Base-by-base conservation (phyloP, 202 grass and related monocot genomes). In the Carex arenaria region DNA sequence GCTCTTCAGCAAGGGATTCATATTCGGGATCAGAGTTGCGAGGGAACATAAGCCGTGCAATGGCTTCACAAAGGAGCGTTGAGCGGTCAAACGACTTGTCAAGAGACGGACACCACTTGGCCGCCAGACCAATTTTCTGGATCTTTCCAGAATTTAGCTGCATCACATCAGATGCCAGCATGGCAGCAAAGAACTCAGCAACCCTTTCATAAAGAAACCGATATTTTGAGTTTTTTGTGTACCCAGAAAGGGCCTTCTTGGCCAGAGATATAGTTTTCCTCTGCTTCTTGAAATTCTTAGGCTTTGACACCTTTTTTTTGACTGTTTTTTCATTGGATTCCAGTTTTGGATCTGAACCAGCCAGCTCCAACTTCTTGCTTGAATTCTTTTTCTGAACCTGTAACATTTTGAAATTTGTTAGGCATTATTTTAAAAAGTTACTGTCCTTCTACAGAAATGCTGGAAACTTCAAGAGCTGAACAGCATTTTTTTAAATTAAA, bases 131-230 rank as follows among this genome's bases (percentile, higher is more conserved):
- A 60, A 70, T 69, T 30, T 86, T 80, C 42, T 78, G n/a, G 30
- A 47, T 17, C 5, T 82, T 59, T 26, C 76, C 82, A 1, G 64
- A 78, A 17, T 60, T 60, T 23, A 85, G 77, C 30, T 78, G 60
- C 5, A 62, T 19, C 59, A 87, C 17, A 56, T 90, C 88, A 4
- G 80, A 69, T 45, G 42, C 43, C 2, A 90, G 85, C 22, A 90
- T 67, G 1, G 64, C 81, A 18, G 85, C 88, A 8, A 90, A 90
- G 20, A 85, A 56, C 22, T 90, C 88, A 14, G 85, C 88, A n/a
- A 82, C 47, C 23, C 75, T 20, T 15, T 90, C 76, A 60, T 90
- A 73, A 77, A 90, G 85, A 53, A 90, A 87, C 49, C 81, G 82
- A 67, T 87, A 90, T 61, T 75, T 73, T 59, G 66, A 13, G 73